Evolutionary conservation across 1,284 basidiomycete genomes (phyloP), one percentile per base, ranked within the genome.

Genomic region (Malassezia globosa): DNA sequence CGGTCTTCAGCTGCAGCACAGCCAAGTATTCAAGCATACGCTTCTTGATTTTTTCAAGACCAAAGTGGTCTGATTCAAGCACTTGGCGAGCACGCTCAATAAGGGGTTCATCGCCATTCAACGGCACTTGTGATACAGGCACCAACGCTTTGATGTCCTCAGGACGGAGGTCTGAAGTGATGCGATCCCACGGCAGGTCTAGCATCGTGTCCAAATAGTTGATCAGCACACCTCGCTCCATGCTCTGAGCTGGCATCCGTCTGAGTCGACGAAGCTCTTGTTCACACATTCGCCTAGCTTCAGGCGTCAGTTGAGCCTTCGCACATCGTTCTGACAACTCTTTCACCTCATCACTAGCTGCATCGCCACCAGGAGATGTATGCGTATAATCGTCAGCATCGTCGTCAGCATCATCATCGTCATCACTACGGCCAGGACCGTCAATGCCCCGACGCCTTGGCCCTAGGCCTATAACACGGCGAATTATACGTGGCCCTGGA

Each of bases 31-130:
- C 74, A 37, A 75, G 63, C 18, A 75, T 59, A 13, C 74, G 69
- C 54, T 72, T 72, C 63, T 75, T 75, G 58, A 75, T 68, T 54
- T 74, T 74, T 18, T 74, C 73, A 13, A 75, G 59, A 10, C 74
- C 74, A 42, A 71, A 75, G 55, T 75, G 74, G 46, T 75, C 74
- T 14, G 72, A 66, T 48, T 75, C 72, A 18, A 75, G 64, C 42
- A 72, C 69, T 19, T 61, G 49, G 18, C 59, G 51, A 21, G 68
- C 64, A 23, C 66, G 58, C 23, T 56, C 55, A 4, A 72, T 63
- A 27, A 72, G 54, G 35, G 33, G 46, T 36, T 18, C 14, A 4
- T 11, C 43, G 34, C 22, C 45, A 19, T 23, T 31, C 25, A 41
- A 47, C 37, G 38, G 49, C 14, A 33, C 41, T 14, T 34, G 31